These are phyloP conservation scores for Pterocarpus santalinus DNA, from an alignment of 306 rosid species.

Conservation along the genomic window DNA sequence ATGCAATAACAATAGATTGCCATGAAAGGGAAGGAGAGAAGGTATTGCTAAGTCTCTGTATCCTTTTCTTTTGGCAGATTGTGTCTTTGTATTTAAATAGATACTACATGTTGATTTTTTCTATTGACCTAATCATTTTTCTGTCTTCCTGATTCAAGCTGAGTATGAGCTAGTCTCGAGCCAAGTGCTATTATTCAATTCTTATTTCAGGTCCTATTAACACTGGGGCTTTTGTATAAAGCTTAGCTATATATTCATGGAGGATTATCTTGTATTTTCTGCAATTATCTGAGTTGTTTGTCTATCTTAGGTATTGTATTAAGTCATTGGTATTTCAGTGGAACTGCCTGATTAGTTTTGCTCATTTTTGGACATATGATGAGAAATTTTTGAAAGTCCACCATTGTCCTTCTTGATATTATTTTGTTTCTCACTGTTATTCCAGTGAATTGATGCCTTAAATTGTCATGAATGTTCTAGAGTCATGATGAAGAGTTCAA, in stretches of 20 bases:
- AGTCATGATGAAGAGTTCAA: constrained; percentile 74
- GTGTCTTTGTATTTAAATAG: background rate
- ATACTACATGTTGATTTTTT: background rate
- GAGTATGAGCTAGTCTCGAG: background rate
- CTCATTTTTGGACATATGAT: background rate
- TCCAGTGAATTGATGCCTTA: constrained; percentile 35
- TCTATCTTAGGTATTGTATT: background rate
- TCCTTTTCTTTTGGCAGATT: constrained; percentile 19
- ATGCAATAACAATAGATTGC: background rate
- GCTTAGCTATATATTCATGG: background rate
- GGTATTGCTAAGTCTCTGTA: background rate
- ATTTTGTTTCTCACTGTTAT: constrained; percentile 8
- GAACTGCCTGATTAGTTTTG: background rate
- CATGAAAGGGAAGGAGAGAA: background rate
- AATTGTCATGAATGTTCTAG: constrained; percentile 48
- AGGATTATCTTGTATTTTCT: background rate
- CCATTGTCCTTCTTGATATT: background rate
- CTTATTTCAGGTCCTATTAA: background rate
- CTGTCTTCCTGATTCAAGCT: background rate
- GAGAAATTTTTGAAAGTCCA: background rate
- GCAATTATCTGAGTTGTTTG: background rate
- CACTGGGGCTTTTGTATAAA: background rate
- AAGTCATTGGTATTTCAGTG: constrained; percentile 14
- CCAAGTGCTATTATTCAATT: background rate
- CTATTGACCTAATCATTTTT: background rate